Conservation (phyloP, 257 asterid species). For the Voacanga thouarsii region DNA sequence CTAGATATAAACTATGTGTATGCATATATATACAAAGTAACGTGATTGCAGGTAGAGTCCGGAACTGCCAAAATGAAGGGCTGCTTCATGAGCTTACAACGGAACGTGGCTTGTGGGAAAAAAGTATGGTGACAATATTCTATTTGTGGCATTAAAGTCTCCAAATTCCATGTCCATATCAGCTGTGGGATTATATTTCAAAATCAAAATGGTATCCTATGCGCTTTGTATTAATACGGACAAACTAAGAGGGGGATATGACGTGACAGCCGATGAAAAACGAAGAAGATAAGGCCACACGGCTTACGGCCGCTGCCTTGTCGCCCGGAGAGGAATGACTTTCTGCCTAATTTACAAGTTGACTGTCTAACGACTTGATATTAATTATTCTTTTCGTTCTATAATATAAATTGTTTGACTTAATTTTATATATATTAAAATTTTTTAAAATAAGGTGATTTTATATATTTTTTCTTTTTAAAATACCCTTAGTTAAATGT, state of each 20-base stretch:
- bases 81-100: slow-evolving; percentile 4
- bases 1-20: background rate
- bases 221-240: slow-evolving; percentile 15
- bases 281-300: slow-evolving; percentile 11
- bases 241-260: slow-evolving; percentile 17
- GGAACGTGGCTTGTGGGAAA: slow-evolving; percentile 17
- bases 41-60: slow-evolving; percentile 1
- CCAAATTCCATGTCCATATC: slow-evolving; percentile 10
- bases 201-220: slow-evolving; percentile 33
- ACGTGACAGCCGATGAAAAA: slow-evolving; percentile 6
- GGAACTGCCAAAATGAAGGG: background rate
- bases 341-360: too few species aligned
- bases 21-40: background rate
- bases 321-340: background rate
- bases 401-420: too few species aligned
- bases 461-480: too few species aligned
- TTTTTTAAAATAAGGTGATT: too few species aligned
- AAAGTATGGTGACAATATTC: slow-evolving; percentile 5
- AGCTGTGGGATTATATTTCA: slow-evolving; percentile 6
- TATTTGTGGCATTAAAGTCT: slow-evolving; percentile 1
- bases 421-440: too few species aligned
- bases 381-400: too few species aligned
- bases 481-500: too few species aligned
- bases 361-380: too few species aligned
- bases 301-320: background rate